A percentile compares a stretch with the other conserved stretches of the same genome.
phyloP scores from a whole-genome alignment of 129 eudicot genomes.

The Cynara cardunculus region DNA sequence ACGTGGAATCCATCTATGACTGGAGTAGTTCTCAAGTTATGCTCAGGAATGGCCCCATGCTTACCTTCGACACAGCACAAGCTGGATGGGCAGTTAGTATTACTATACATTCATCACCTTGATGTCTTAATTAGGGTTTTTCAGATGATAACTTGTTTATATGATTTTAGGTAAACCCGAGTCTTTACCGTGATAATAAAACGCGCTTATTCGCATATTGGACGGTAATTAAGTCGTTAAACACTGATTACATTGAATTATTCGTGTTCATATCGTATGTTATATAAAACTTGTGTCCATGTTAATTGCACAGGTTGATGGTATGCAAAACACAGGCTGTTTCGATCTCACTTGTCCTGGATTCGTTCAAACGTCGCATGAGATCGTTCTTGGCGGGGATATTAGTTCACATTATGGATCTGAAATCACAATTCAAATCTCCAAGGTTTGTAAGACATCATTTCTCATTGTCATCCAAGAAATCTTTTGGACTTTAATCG shows the following conservation, averaged over 20 bases:
- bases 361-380: constrained; percentile 41
- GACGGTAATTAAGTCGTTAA: constrained; percentile 30
- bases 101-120: background rate
- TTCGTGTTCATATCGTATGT: background rate
- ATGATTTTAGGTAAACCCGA: constrained; percentile 55
- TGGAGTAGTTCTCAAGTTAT: constrained; percentile 47
- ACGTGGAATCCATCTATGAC: constrained; percentile 38
- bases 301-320: constrained; percentile 40
- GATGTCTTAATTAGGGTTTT: background rate
- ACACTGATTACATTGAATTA: background rate
- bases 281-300: background rate
- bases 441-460: constrained; percentile 16
- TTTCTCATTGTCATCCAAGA: too few species aligned
- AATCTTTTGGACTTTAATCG: too few species aligned
- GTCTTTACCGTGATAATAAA: constrained; percentile 48
- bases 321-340: constrained; percentile 57
- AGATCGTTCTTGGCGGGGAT: constrained; percentile 21
- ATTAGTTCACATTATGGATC: constrained; percentile 19
- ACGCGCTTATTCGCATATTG: constrained; percentile 53
- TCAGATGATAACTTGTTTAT: background rate
- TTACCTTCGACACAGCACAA: constrained; percentile 24
- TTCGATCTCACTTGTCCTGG: constrained; percentile 84
- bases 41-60: constrained; percentile 39
- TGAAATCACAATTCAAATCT: constrained; percentile 21
- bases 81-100: constrained; percentile 63